phyloP scores from a whole-genome alignment of 345 rosid genomes.

The Mercurialis annua region DNA sequence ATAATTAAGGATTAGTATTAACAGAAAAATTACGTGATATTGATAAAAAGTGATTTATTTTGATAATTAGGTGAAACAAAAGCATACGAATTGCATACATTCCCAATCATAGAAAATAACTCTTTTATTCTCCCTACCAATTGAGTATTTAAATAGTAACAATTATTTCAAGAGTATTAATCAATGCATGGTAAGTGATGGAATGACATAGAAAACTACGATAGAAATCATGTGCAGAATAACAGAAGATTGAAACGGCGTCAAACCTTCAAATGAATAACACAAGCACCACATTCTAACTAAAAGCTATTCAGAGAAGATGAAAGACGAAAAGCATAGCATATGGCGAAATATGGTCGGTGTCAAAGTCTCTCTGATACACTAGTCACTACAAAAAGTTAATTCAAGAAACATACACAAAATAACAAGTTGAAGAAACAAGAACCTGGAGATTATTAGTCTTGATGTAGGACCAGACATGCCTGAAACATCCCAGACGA shows the following conservation, averaged over 20 bases:
- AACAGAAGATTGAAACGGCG: background rate
- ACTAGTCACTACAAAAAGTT: background rate
- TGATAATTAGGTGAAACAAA: background rate
- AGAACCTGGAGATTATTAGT: slow-evolving; percentile 79
- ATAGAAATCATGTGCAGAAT: background rate
- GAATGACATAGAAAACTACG: background rate
- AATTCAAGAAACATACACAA: background rate
- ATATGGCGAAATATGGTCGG: background rate
- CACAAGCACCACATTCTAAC: background rate
- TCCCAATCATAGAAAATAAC: background rate
- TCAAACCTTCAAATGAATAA: background rate
- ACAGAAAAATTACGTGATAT: background rate
- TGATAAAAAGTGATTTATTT: background rate
- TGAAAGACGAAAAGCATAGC: background rate
- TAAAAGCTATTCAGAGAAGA: background rate
- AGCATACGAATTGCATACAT: background rate
- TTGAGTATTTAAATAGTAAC: background rate
- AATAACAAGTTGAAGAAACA: background rate
- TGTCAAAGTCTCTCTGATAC: background rate
- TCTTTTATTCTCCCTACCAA: background rate
- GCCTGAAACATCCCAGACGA: slow-evolving; percentile 83
- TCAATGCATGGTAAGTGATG: background rate
- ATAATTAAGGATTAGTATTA: background rate
- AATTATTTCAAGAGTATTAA: background rate
- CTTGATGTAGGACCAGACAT: slow-evolving; percentile 88